These are phyloP conservation scores for Camelina laxa DNA, from an alignment of 345 rosid species.

Conservation along the genomic window DNA sequence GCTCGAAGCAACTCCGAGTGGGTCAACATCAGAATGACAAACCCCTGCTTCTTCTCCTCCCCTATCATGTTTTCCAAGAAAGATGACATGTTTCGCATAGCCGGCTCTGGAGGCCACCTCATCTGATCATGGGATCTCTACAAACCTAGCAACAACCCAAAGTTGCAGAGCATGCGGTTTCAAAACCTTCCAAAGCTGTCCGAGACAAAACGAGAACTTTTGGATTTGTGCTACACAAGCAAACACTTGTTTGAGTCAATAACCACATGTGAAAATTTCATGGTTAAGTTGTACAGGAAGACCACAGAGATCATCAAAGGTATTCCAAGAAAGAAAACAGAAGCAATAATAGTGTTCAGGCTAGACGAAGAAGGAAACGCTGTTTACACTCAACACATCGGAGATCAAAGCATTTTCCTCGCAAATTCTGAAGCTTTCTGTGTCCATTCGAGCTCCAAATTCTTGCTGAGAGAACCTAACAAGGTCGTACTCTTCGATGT, in stretches of 20 bases:
- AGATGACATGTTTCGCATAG: neutral
- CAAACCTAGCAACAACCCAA: neutral
- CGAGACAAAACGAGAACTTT: neutral
- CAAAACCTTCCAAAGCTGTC: neutral
- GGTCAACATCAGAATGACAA: neutral
- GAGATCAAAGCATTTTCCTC: neutral
- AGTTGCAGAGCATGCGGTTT: neutral
- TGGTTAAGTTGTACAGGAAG: neutral
- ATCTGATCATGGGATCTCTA: neutral
- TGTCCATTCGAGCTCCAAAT: neutral
- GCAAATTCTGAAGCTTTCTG: neutral
- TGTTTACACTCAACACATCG: neutral
- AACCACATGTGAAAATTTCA: neutral
- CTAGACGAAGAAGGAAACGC: neutral
- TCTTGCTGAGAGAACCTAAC: no score
- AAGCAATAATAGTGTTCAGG: neutral
- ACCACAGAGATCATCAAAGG: neutral
- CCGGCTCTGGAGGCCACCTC: neutral
- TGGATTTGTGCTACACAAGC: neutral
- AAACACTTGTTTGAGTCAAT: neutral
- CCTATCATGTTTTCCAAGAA: neutral
- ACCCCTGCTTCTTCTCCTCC: constrained; percentile 2
- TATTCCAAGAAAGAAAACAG: neutral
- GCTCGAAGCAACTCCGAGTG: neutral
- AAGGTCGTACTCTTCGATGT: no score